Conservation (phyloP, 257 asterid species). For the Lycium ferocissimum region DNA sequence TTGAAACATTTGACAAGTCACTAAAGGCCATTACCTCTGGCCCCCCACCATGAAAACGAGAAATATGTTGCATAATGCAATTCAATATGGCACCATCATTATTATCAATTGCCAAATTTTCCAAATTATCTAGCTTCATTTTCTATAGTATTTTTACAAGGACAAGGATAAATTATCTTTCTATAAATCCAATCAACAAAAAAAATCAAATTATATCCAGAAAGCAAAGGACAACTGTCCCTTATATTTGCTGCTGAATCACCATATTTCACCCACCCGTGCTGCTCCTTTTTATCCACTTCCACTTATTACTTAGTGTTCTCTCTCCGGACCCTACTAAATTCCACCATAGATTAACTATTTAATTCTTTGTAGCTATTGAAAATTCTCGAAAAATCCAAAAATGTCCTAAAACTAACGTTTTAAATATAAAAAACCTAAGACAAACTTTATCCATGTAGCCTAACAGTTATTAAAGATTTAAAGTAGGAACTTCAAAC, state of each 20-base stretch:
- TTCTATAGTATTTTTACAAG: background rate
- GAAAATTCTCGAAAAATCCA: background rate
- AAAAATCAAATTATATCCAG: background rate
- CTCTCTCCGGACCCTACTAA: background rate
- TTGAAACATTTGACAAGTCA: background rate
- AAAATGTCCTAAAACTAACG: background rate
- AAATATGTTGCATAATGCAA: background rate
- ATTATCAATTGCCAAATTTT: conserved; percentile 3
- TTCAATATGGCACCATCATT: background rate
- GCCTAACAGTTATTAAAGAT: background rate
- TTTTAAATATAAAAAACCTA: background rate
- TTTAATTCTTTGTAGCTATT: background rate
- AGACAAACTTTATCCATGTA: background rate
- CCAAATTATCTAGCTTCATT: background rate
- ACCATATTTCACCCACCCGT: background rate
- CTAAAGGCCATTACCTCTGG: too few relatives aligned
- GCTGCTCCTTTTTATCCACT: background rate
- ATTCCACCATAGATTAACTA: background rate
- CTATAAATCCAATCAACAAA: background rate
- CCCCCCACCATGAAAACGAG: background rate
- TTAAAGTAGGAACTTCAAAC: background rate
- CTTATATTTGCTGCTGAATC: background rate
- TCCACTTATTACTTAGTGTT: background rate
- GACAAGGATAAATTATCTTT: background rate
- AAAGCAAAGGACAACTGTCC: background rate